A percentile compares a stretch with the other conserved stretches of the same genome.
Conservation (phyloP, 176 grass and related monocot genomes). For the Areca catechu region DNA sequence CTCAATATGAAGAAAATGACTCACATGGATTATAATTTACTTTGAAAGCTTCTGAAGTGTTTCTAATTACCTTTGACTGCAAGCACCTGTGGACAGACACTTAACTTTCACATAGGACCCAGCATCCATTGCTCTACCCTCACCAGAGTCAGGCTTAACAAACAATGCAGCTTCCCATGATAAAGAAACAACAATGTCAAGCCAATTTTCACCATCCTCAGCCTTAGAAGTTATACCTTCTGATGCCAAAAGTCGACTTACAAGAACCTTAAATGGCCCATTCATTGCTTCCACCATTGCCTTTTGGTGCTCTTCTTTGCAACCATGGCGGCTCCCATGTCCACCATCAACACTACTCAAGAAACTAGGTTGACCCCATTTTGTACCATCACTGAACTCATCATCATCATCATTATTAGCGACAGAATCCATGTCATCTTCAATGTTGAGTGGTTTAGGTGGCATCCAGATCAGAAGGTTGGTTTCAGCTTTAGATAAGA, state of each 20-base stretch:
- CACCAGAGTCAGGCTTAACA: conserved; percentile 74
- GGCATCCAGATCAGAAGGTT: conserved; percentile 58
- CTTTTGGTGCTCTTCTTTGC: conserved; percentile 44
- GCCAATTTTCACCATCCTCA: conserved; percentile 55
- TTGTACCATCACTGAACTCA: conserved; percentile 43
- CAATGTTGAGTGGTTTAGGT: conserved; percentile 54
- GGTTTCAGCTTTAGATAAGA: conserved; percentile 38
- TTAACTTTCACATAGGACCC: conserved; percentile 95
- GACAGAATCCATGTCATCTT: conserved; percentile 35
- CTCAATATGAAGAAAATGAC: background rate
- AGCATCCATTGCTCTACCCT: conserved; percentile 94
- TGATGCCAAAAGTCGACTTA: conserved; percentile 64
- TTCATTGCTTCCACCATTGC: conserved; percentile 94
- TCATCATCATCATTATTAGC: conserved; percentile 42
- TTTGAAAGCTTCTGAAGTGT: background rate
- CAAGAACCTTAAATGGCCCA: conserved; percentile 91
- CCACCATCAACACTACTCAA: conserved; percentile 25
- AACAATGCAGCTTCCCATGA: conserved; percentile 87
- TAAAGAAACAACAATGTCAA: conserved; percentile 64
- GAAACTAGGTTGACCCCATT: conserved; percentile 65
- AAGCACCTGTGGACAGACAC: conserved; percentile 68
- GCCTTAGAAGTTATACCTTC: conserved; percentile 44
- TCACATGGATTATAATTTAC: background rate
- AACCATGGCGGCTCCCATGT: conserved; percentile 20
- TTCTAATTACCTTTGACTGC: conserved; percentile 51